Percentiles rank a stretch among this genome's conserved stretches.
Evolutionary conservation across 2,329 filamentous ascomycete species (phyloP).

Genomic region (Xylariaceae sp.): DNA sequence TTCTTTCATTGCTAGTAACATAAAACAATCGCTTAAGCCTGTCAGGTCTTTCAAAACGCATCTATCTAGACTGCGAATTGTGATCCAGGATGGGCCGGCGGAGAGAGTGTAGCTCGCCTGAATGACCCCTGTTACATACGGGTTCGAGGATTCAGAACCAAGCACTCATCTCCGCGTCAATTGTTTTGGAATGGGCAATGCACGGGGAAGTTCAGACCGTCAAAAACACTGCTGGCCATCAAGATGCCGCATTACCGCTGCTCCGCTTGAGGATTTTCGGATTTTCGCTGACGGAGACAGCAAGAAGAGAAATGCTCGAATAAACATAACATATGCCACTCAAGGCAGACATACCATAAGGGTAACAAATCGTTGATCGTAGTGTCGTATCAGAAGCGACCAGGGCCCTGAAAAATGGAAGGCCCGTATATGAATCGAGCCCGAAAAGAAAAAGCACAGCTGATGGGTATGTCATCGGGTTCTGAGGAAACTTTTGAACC

Average conservation of each 20-base stretch:
- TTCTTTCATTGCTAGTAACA: constrained; percentile 16
- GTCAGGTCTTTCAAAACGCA: constrained; percentile 1
- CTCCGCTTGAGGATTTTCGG: constrained; percentile 2
- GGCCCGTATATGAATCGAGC: background rate
- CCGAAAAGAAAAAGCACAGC: constrained; percentile 10
- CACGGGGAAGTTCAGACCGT: constrained; percentile 7
- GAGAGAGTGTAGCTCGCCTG: constrained; percentile 2
- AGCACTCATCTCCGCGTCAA: constrained; percentile 3
- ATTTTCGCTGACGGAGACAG: constrained; percentile 1
- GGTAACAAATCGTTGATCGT: constrained; percentile 11
- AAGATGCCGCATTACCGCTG: constrained; percentile 3
- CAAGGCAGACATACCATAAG: background rate
- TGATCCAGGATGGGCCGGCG: constrained; percentile 1
- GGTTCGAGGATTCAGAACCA: constrained; percentile 4
- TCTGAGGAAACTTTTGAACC: constrained; percentile 9
- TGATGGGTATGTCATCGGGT: constrained; percentile 20
- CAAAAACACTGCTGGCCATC: constrained; percentile 5
- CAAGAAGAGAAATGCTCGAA: constrained; percentile 4
- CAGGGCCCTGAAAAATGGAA: constrained; percentile 2
- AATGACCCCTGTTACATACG: constrained; percentile 10
- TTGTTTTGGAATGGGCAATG: constrained; percentile 12
- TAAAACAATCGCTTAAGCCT: constrained; percentile 8
- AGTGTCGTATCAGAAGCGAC: constrained; percentile 6
- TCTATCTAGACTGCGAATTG: too few relatives aligned
- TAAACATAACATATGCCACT: constrained; percentile 3